Evolutionary conservation across 2,329 filamentous ascomycete genomes (phyloP), one percentile per base, ranked within the genome.

Genomic region (Diaporthe humulicola): DNA sequence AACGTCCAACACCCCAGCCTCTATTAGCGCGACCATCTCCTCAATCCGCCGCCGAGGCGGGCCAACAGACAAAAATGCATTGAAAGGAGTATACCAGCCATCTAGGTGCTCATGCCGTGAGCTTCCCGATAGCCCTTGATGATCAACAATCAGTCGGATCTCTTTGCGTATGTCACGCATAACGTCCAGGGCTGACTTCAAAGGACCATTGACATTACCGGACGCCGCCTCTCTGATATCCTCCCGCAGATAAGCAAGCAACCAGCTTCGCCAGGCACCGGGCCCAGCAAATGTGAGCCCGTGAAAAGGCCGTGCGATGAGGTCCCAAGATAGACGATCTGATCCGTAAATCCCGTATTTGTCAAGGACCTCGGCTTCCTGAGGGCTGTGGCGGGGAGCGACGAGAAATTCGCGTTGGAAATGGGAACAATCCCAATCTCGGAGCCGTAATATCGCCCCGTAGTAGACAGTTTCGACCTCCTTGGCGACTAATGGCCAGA

Each of bases 81-180:
- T 69, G 45, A 69, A 36, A n/a, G 64, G 45, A 22, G 64, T 69
- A 9, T 69, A 69, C 64, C 64, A 69, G n/a, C 38, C 42, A 19
- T 48, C 64, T 14, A 69, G 64, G 17, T 69, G 40, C 28, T 69
- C 42, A 45, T 48, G 1, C 10, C 64, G 42, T 12, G 64, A 69
- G 30, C 28, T 36, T 7, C 40, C 64, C 14, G 17, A 6, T 12
- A 69, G 7, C 7, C 64, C 64, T 6, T 19, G 15, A 14, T 69
- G 64, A 25, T 69, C 64, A 8, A 69, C 64, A 9, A 50, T 17
- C 33, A 69, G 30, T 19, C 64, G 64, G 25, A 69, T 42, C 45
- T 69, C 64, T 30, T 69, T 69, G 25, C 64, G 38, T 50, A 69
- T 42, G 12, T 69, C 64, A 5, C 64, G 64, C 64, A 69, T 69